Percentiles rank a stretch among this genome's conserved stretches.
Evolutionary conservation across 1,284 basidiomycete genomes (phyloP).

Genomic region (Entoloma clypeatum): DNA sequence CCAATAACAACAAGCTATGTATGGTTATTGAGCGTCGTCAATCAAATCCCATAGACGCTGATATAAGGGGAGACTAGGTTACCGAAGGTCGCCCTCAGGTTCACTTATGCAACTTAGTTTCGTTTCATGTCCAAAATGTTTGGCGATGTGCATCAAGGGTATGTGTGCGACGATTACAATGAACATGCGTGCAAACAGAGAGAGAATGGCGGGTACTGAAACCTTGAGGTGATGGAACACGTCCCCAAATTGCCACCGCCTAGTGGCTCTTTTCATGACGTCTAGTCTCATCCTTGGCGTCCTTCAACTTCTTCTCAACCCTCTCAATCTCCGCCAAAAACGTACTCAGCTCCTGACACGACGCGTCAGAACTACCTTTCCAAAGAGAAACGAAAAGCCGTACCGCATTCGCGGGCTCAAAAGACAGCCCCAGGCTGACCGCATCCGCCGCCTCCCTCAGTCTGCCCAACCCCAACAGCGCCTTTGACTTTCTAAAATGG

Average conservation of each 20-base stretch:
- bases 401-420: conserved; percentile 83
- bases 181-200: too few relatives aligned
- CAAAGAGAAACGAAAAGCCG: conserved; percentile 18
- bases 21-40: too few relatives aligned
- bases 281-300: conserved; percentile 12
- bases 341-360: conserved; percentile 26
- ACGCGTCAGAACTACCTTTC: neutral
- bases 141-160: too few relatives aligned
- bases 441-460: conserved; percentile 81
- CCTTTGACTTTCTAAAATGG: conserved; percentile 90
- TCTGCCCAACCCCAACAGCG: conserved; percentile 73
- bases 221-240: too few relatives aligned
- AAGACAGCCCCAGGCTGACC: conserved; percentile 79
- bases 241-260: neutral
- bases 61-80: too few relatives aligned
- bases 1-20: too few relatives aligned
- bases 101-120: too few relatives aligned
- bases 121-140: too few relatives aligned
- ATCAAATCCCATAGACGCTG: too few relatives aligned
- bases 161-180: too few relatives aligned
- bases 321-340: conserved; percentile 32
- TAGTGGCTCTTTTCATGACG: conserved; percentile 10
- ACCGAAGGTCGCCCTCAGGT: too few relatives aligned
- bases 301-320: conserved; percentile 17
- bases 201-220: too few relatives aligned